A percentile compares a stretch with the other conserved stretches of the same genome.
Conservation (phyloP, 2,329 filamentous ascomycete species). For the Xylaria multiplex region DNA sequence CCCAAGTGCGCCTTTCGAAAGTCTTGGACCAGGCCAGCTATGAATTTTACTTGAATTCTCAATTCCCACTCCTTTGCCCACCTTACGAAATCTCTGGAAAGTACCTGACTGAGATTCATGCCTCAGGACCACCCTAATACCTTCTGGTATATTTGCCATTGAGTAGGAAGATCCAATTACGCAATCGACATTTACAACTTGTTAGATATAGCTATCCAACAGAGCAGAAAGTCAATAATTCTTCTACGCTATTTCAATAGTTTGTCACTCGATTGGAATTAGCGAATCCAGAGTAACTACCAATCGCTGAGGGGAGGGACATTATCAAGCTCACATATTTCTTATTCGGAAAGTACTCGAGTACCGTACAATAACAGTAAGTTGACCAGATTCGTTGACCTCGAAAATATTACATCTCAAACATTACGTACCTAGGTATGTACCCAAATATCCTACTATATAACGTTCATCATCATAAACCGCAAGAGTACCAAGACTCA, state of each 20-base stretch:
- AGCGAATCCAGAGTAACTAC: not conserved
- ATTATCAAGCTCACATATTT: not conserved
- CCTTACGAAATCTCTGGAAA: not conserved
- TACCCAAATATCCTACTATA: not conserved
- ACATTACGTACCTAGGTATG: not conserved
- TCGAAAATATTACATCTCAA: not conserved
- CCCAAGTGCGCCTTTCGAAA: conserved; percentile 2
- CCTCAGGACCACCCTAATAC: not conserved
- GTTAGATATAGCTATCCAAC: not conserved
- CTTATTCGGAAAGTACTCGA: not conserved
- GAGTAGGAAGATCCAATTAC: not conserved
- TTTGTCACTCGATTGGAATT: not conserved
- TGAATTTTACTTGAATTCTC: not conserved
- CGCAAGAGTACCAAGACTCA: not conserved
- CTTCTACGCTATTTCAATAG: not conserved
- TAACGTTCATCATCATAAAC: not conserved
- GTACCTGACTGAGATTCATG: not conserved
- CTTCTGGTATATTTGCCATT: not conserved
- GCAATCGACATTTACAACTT: not conserved
- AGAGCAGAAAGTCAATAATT: not conserved
- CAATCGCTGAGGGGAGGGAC: not conserved
- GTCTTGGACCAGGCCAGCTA: not conserved
- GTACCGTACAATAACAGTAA: conserved; percentile 2
- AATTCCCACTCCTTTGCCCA: not conserved
- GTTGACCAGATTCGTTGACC: not conserved